These are phyloP conservation scores for Suhomyces yuchorum DNA, from an alignment of 1,139 yeast genomes.

Conservation along the genomic window DNA sequence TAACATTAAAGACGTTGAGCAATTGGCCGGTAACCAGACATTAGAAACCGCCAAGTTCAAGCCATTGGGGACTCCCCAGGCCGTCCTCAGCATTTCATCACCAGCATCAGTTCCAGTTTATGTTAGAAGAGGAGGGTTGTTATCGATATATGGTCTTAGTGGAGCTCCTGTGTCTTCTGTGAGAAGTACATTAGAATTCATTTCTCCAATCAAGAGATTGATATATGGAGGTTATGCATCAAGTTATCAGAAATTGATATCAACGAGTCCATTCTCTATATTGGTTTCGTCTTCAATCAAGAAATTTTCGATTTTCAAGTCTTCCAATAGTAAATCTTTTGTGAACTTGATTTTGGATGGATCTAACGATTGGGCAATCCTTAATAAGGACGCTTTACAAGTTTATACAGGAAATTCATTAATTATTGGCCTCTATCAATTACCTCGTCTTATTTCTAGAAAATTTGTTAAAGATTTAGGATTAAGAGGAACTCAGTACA, in stretches of 20 bases:
- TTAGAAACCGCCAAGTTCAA: constrained; percentile 28
- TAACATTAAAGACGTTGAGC: constrained; percentile 17
- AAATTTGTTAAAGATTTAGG: constrained; percentile 31
- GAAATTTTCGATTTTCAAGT: constrained; percentile 19
- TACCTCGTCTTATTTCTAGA: constrained; percentile 47
- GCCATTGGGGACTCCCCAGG: constrained; percentile 47
- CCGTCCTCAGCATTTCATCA: constrained; percentile 46
- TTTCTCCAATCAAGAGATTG: constrained; percentile 41
- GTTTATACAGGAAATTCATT: constrained; percentile 56
- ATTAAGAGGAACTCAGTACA: constrained; percentile 25
- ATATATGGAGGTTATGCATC: constrained; percentile 45
- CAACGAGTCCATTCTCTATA: constrained; percentile 50
- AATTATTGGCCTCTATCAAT: constrained; percentile 31
- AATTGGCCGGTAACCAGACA: constrained; percentile 12
- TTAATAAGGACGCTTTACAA: constrained; percentile 49
- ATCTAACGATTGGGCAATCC: constrained; percentile 60
- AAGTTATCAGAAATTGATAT: constrained; percentile 46
- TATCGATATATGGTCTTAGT: constrained; percentile 46
- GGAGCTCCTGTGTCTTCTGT: constrained; percentile 27
- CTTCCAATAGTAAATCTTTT: constrained; percentile 36
- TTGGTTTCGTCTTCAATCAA: constrained; percentile 37
- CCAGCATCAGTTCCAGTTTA: constrained; percentile 61
- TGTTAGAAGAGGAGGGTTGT: constrained; percentile 49
- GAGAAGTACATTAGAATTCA: constrained; percentile 32
- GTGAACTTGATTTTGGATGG: constrained; percentile 55